Conservation (phyloP, 331 rosid species). For the Quercus tomentella region DNA sequence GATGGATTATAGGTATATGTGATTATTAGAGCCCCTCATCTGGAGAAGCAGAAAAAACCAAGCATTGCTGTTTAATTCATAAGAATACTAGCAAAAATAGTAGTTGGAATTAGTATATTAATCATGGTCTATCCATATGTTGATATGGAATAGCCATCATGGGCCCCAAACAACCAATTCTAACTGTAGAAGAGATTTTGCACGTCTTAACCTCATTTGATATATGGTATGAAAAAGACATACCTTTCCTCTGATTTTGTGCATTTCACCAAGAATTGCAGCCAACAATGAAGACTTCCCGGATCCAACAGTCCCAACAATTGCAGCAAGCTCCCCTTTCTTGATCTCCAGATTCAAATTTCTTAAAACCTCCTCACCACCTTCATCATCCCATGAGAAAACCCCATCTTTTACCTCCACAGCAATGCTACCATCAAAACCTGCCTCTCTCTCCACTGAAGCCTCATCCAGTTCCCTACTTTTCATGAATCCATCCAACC, state of each 20-base stretch:
- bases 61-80: too few relatives aligned
- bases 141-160: too few relatives aligned
- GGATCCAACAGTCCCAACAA: constrained; percentile 87
- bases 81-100: too few relatives aligned
- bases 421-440: constrained; percentile 40
- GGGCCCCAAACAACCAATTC: too few relatives aligned
- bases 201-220: too few relatives aligned
- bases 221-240: constrained; percentile 4
- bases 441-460: constrained; percentile 54
- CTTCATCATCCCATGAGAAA: constrained; percentile 89
- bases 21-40: too few relatives aligned
- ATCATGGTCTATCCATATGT: too few relatives aligned
- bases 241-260: constrained; percentile 80
- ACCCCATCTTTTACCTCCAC: constrained; percentile 59
- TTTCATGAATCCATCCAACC: constrained; percentile 76
- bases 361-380: constrained; percentile 42
- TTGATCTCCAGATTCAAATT: constrained; percentile 52
- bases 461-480: constrained; percentile 56
- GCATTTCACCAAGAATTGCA: constrained; percentile 89
- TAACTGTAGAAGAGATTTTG: too few relatives aligned
- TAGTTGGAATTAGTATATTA: too few relatives aligned
- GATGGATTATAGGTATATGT: too few relatives aligned
- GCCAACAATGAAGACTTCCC: constrained; percentile 88
- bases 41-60: too few relatives aligned
- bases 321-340: constrained; percentile 72